A percentile compares a stretch with the other conserved stretches of the same genome.
Evolutionary conservation across 768 basidiomycete genomes (phyloP).

Genomic region (Phaeolepiota aurea): DNA sequence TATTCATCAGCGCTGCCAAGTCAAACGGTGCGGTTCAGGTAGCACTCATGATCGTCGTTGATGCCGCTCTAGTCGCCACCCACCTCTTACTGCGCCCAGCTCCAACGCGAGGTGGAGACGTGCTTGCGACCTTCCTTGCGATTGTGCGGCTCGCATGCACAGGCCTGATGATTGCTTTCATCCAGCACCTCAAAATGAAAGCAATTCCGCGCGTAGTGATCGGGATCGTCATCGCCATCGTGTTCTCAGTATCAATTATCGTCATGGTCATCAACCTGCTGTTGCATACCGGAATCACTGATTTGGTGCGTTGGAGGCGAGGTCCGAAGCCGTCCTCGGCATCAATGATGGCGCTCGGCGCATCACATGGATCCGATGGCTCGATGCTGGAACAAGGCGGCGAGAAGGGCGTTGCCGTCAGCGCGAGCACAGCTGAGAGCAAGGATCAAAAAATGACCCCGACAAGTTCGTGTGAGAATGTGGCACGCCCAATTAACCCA

Average conservation of each 20-base stretch:
- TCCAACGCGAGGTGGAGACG: constrained; percentile 60
- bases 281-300: constrained; percentile 35
- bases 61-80: constrained; percentile 47
- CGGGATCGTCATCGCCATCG: constrained; percentile 63
- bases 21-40: constrained; percentile 60
- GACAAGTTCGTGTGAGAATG: constrained; percentile 6
- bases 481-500: constrained; percentile 38
- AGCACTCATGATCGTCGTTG: constrained; percentile 56
- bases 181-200: constrained; percentile 50
- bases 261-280: constrained; percentile 61
- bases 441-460: constrained; percentile 1
- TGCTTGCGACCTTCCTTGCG: constrained; percentile 59
- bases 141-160: constrained; percentile 63
- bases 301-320: constrained; percentile 14
- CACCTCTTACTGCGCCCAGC: constrained; percentile 53
- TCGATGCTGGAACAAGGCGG: constrained; percentile 33
- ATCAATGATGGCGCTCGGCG: constrained; percentile 7
- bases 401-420: constrained; percentile 25
- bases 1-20: constrained; percentile 64
- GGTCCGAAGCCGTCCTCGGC: constrained; percentile 6
- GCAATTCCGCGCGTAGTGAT: constrained; percentile 80
- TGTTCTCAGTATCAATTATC: constrained; percentile 65
- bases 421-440: constrained; percentile 1
- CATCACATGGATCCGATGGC: constrained; percentile 14
- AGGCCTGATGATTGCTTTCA: constrained; percentile 70